phyloP scores from a whole-genome alignment of 2,329 filamentous ascomycete species.

The Cryphonectria nitschkei region DNA sequence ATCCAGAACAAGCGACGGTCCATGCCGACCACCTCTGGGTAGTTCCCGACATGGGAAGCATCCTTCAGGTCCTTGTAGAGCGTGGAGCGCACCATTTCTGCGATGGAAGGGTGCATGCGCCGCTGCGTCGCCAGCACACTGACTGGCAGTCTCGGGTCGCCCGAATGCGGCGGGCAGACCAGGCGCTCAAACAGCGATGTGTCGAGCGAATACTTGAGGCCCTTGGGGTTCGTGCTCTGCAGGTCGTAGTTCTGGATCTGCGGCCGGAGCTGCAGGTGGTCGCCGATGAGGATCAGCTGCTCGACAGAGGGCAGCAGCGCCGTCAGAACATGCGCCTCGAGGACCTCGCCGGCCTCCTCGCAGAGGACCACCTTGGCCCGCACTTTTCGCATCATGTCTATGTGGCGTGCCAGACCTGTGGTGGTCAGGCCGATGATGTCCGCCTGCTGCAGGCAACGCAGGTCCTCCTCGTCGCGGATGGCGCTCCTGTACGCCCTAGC shows the following conservation, averaged over 20 bases:
- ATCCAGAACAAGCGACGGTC: conserved; percentile 62
- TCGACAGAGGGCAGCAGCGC: conserved; percentile 62
- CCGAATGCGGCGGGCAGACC: conserved; percentile 32
- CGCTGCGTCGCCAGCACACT: conserved; percentile 49
- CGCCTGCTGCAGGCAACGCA: conserved; percentile 43
- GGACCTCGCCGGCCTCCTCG: conserved; percentile 71
- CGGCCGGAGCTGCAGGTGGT: conserved; percentile 65
- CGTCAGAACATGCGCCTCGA: conserved; percentile 66
- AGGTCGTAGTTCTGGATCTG: conserved; percentile 60
- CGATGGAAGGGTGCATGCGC: conserved; percentile 68
- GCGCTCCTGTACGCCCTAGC: neutral
- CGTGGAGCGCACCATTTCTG: conserved; percentile 58
- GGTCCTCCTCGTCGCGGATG: conserved; percentile 2
- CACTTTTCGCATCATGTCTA: conserved; percentile 53
- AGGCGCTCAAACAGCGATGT: conserved; percentile 65
- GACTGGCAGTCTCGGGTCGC: conserved; percentile 14
- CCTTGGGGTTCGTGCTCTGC: conserved; percentile 52
- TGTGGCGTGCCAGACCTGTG: conserved; percentile 57
- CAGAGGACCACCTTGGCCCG: conserved; percentile 62
- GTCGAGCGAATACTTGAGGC: conserved; percentile 58
- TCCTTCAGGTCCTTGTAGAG: conserved; percentile 63
- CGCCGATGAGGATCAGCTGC: conserved; percentile 66
- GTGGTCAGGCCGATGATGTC: conserved; percentile 64
- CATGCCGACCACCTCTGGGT: conserved; percentile 59
- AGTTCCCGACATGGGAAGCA: conserved; percentile 40